Base-by-base conservation (phyloP, 805 yeast species). In the Metschnikowia reukaufii region DNA sequence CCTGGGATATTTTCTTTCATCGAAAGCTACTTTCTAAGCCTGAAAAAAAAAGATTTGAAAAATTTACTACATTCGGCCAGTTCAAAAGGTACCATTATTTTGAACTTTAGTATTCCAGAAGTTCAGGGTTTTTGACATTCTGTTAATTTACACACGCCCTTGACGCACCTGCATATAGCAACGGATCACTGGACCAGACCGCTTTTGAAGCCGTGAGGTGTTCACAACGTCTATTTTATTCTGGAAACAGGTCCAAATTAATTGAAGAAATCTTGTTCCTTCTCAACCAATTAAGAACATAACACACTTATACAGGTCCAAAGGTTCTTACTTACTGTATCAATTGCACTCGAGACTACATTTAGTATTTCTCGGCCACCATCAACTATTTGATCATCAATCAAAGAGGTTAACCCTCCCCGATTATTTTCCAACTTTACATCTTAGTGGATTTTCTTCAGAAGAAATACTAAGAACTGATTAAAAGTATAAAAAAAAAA, bases 201-300 rank as follows among this genome's bases (percentile, higher is more conserved):
- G 42, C 34, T 15, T 30, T 30, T 29, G 17, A 38, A 6, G 37
- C 31, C 37, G 44, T 40, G 44, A 40, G 44, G 44, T 40, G 44
- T 40, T 40, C 44, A 40, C 37, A 33, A 32, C 44, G 30, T 39
- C 18, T 16, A 27, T 23, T 23, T 20, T 21, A 27, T 19, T 36
- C 30, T 30, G 30, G 19, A 31, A 31, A 30, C 36, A 31, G 29
- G 7, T 30, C 29, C 17, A 30, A 12, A 29, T 25, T 27, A 13
- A 29, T 27, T 9, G n/a, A 17, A 27, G 33, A 35, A 35, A 17
- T 19, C 21, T 18, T 18, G 17, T 6, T 35, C 13, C 35, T 15
- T 32, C 34, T 32, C 12, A 32, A 15, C 35, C 35, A 19, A 35
- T 19, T 12, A 35, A 19, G 25, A 10, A 35, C 12, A 25, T 2